phyloP scores from a whole-genome alignment of 805 yeast species.

The Ogataea pini region DNA sequence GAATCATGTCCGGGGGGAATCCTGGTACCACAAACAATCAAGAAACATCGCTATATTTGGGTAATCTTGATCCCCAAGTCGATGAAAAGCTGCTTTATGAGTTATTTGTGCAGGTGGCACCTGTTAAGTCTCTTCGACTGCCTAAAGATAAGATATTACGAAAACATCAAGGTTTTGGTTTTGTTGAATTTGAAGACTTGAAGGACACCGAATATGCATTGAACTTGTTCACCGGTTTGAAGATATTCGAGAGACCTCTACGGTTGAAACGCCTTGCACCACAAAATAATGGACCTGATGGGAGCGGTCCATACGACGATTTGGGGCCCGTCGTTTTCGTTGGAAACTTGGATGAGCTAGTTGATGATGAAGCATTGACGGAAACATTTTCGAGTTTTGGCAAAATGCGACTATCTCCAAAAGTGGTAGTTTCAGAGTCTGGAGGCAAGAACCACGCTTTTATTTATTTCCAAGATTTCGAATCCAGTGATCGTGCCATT shows the following conservation, averaged over 20 bases:
- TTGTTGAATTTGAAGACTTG: slow-evolving; percentile 64
- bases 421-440: slow-evolving; percentile 50
- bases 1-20: background rate
- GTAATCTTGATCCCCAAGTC: slow-evolving; percentile 77
- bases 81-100: slow-evolving; percentile 76
- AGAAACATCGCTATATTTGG: slow-evolving; percentile 71
- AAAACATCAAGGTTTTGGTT: slow-evolving; percentile 84
- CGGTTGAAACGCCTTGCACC: slow-evolving; percentile 49
- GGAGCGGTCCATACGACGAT: slow-evolving; percentile 20
- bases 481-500: slow-evolving; percentile 70
- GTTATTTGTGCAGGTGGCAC: slow-evolving; percentile 81
- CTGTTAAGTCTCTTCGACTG: slow-evolving; percentile 65
- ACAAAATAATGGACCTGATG: slow-evolving; percentile 13
- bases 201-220: slow-evolving; percentile 72
- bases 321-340: slow-evolving; percentile 54
- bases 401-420: slow-evolving; percentile 44
- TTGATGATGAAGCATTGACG: slow-evolving; percentile 57
- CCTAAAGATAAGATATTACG: slow-evolving; percentile 77
- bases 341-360: slow-evolving; percentile 65
- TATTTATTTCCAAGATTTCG: slow-evolving; percentile 63
- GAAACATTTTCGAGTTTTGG: slow-evolving; percentile 75
- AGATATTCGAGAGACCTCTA: slow-evolving; percentile 61
- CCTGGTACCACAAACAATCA: slow-evolving; percentile 35
- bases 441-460: slow-evolving; percentile 66
- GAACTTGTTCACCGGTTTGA: slow-evolving; percentile 57